Base-by-base conservation (phyloP, 2,329 filamentous ascomycete genomes). In the Aspergillus nomiae region DNA sequence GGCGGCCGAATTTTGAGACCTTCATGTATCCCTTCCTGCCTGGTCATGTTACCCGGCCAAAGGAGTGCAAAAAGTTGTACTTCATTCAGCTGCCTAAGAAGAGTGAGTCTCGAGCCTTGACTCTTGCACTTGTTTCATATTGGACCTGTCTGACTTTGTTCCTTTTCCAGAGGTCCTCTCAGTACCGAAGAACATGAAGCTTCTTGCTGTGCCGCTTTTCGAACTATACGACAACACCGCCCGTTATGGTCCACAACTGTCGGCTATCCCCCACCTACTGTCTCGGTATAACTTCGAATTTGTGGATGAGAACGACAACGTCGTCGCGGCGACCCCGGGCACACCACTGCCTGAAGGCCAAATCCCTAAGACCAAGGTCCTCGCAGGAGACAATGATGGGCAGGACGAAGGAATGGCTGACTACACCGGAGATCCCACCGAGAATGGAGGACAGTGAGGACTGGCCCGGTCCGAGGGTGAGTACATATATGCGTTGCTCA, bases 21-120 rank as follows among this genome's bases (percentile, higher is more conserved):
- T 98, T 98, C 84, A 97, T 99, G 93, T 99, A 99, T 77, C 95
- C 95, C 0, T 99, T 97, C 79, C 90, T 98, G 62, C 95, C 95
- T 9, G 92, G 94, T 21, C 95, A 99, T 81, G 92, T 97, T 66
- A 97, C 94, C 21, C 86, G 95, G 58, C 95, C 95, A 9, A 99
- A 99, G 83, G 95, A 99, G 83, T 97, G 94, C 83, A 99, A 99
- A 85, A 99, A 99, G 85, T 85, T 98, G 48, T 99, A 98, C 80
- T 93, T 98, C 66, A 97, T 99, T 69, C 92, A 97, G 77, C 84
- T 99, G 32, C 95, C 95, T 0, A 89, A 93, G 78, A 93, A 90
- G 71, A 98, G 93, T 96, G 85, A 65, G 83, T 88, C 28, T 51
- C 28, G 14, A 6, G 16, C 6, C 28, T 51, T 19, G 24, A n/a